A percentile compares a stretch with the other conserved stretches of the same genome.
Conservation (phyloP, 148 eudicot genomes). For the Fagopyrum esculentum region DNA sequence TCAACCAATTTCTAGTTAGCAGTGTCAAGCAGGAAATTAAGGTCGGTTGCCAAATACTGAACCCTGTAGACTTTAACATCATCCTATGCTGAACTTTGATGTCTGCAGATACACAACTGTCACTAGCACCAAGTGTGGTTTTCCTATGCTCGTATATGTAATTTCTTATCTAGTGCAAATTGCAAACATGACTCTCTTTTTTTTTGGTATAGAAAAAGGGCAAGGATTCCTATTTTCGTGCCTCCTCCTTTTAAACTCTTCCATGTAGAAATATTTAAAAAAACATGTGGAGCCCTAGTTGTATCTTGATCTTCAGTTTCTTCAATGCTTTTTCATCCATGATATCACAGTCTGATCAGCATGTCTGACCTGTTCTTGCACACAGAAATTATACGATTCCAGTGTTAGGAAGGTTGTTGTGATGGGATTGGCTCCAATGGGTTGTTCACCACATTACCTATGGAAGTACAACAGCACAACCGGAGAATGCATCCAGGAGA, state of each 20-base stretch:
- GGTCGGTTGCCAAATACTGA: constrained; percentile 22
- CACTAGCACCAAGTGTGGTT: not conserved
- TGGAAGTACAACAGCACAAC: constrained; percentile 51
- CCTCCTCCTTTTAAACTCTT: not conserved
- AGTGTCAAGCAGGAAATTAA: constrained; percentile 60
- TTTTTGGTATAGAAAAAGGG: not conserved
- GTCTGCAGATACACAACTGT: not conserved
- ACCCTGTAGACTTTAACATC: not conserved
- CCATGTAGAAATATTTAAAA: not conserved
- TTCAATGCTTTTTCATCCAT: not conserved
- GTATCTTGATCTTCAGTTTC: not conserved
- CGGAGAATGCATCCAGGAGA: constrained; percentile 66
- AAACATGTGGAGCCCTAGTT: no score
- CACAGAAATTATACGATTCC: constrained; percentile 55
- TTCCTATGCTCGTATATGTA: not conserved
- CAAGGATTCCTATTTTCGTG: not conserved
- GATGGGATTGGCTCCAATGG: constrained; percentile 86
- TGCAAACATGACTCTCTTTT: not conserved
- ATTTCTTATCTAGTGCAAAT: not conserved
- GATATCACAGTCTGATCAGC: not conserved
- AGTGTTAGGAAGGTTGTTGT: constrained; percentile 73
- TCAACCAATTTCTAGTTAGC: constrained; percentile 64
- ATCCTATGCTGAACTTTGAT: not conserved
- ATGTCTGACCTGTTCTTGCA: not conserved
- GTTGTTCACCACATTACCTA: constrained; percentile 87